A percentile compares a stretch with the other conserved stretches of the same genome.
These are phyloP conservation scores for Byssoonygena ceratinophila DNA, from an alignment of 2,329 filamentous ascomycete species.

Conservation along the genomic window DNA sequence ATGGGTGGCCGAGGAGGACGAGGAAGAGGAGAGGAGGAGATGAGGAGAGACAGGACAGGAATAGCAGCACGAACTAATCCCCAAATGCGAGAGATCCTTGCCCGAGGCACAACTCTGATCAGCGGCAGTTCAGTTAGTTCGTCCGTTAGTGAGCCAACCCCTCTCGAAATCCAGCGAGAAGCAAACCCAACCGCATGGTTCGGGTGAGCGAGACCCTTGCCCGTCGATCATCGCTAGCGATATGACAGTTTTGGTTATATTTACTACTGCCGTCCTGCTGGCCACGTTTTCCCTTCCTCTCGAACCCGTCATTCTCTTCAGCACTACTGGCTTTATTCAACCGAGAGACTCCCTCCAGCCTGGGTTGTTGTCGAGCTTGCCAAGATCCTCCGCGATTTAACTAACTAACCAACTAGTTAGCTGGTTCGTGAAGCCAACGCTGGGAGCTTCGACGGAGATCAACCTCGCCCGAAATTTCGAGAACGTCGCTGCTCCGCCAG, in stretches of 20 bases:
- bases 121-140: neutral
- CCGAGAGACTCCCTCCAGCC: too few relatives aligned
- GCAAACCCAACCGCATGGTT: constrained; percentile 9
- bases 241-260: neutral
- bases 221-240: constrained; percentile 5
- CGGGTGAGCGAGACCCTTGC: constrained; percentile 9
- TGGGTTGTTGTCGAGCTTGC: constrained; percentile 1
- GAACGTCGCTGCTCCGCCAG: neutral
- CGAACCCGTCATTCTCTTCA: neutral
- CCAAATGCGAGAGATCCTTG: constrained; percentile 2
- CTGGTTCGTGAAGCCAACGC: neutral
- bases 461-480: neutral
- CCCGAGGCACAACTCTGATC: constrained; percentile 2
- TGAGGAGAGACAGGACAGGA: neutral
- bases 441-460: neutral
- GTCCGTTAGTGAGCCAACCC: neutral
- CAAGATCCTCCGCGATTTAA: neutral
- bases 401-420: too few relatives aligned
- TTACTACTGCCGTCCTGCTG: neutral
- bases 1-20: too few relatives aligned
- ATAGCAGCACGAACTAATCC: neutral
- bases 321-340: neutral
- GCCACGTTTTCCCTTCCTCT: neutral
- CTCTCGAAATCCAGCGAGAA: constrained; percentile 1
- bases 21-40: too few relatives aligned